Evolutionary conservation across 495 filamentous ascomycete genomes (phyloP).

Genomic region (Ramalina peruviana): DNA sequence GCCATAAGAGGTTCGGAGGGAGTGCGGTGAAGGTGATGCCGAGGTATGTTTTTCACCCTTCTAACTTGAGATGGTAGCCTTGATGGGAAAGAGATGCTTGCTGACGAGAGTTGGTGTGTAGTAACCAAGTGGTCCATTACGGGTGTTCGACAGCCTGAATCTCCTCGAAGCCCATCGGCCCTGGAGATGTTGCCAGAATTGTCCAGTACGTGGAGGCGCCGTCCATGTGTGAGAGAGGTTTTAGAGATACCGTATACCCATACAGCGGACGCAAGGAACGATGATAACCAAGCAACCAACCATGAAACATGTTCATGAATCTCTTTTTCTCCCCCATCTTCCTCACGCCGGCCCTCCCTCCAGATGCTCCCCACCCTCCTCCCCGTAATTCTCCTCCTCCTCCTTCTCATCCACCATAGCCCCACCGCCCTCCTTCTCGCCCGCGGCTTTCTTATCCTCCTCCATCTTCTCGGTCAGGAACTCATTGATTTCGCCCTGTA

Average conservation of each 20-base stretch:
- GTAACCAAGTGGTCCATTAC: conserved; percentile 65
- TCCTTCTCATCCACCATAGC: conserved; percentile 39
- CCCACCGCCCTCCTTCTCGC: conserved; percentile 25
- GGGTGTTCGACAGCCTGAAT: conserved; percentile 46
- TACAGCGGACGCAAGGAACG: too few species aligned
- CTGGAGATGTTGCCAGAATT: too few species aligned
- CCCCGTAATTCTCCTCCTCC: conserved; percentile 80
- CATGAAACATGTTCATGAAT: too few species aligned
- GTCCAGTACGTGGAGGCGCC: too few species aligned
- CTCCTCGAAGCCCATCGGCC: too few species aligned
- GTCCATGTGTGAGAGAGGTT: too few species aligned
- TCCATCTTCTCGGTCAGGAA: conserved; percentile 84
- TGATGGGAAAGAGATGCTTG: conserved; percentile 79
- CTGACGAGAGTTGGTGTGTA: conserved; percentile 30
- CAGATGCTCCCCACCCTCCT: conserved; percentile 35
- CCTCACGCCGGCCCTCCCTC: background rate
- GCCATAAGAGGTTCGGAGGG: conserved; percentile 80
- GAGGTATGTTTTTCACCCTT: conserved; percentile 32
- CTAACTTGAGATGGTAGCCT: conserved; percentile 36
- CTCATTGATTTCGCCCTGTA: conserved; percentile 66
- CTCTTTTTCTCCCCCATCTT: background rate
- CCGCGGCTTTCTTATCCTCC: conserved; percentile 52
- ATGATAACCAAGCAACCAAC: too few species aligned
- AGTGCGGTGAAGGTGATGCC: conserved; percentile 72
- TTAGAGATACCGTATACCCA: too few species aligned